phyloP scores from a whole-genome alignment of 495 filamentous ascomycete genomes.

The Penicillium longicatenatum region DNA sequence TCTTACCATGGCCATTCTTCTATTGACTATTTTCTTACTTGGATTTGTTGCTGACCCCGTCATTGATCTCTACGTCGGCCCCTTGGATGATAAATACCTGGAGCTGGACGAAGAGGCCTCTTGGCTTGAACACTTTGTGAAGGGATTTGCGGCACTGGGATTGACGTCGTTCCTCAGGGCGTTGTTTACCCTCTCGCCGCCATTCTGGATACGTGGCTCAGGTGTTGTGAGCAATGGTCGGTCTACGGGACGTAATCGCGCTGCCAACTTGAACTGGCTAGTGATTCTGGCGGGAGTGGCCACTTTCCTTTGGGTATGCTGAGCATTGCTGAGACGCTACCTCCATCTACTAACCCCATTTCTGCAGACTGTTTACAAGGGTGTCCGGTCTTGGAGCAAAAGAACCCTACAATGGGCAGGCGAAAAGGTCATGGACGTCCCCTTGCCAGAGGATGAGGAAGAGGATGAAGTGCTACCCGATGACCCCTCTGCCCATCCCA shows the following conservation, averaged over 20 bases:
- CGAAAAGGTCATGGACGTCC: constrained; percentile 80
- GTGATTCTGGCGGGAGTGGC: constrained; percentile 77
- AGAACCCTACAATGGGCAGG: constrained; percentile 71
- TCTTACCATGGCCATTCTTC: constrained; percentile 69
- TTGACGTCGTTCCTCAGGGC: constrained; percentile 84
- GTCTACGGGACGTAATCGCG: constrained; percentile 68
- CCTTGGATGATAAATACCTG: constrained; percentile 47
- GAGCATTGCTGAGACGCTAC: constrained; percentile 1
- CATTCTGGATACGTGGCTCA: constrained; percentile 67
- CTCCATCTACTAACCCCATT: constrained; percentile 12
- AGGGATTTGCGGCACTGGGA: constrained; percentile 82
- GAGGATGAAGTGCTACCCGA: constrained; percentile 44
- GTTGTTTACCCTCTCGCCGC: constrained; percentile 71
- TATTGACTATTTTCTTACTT: constrained; percentile 71
- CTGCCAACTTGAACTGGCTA: constrained; percentile 72
- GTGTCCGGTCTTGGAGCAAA: constrained; percentile 69
- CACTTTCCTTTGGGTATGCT: constrained; percentile 80
- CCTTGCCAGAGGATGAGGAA: constrained; percentile 71
- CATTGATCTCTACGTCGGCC: constrained; percentile 83
- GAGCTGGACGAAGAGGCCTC: constrained; percentile 41
- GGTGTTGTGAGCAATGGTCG: constrained; percentile 54
- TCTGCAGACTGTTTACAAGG: constrained; percentile 72
- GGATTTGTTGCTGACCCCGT: constrained; percentile 94
- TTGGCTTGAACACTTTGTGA: constrained; percentile 84
- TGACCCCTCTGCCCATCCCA: constrained; percentile 13